phyloP scores from a whole-genome alignment of 2,329 filamentous ascomycete genomes.

The Penicillium sp. region DNA sequence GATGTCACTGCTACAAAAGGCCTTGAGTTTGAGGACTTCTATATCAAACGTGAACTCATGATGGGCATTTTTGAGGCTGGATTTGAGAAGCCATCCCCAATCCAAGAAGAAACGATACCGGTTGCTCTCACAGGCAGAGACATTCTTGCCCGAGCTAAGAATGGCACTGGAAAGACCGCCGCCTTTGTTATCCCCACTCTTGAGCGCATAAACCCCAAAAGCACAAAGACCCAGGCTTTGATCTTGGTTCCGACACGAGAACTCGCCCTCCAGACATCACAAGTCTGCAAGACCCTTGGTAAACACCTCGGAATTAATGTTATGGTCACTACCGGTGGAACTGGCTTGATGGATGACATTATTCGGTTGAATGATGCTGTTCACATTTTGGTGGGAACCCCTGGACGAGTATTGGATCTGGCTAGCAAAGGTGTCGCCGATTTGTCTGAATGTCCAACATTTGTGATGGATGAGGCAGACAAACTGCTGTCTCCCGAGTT shows the following conservation, averaged over 20 bases:
- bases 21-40: conserved; percentile 95
- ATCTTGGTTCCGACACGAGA: conserved; percentile 97
- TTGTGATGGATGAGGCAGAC: conserved; percentile 99
- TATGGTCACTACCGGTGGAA: conserved; percentile 98
- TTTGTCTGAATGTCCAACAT: conserved; percentile 92
- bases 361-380: conserved; percentile 90
- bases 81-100: conserved; percentile 97
- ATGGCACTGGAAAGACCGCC: conserved; percentile 96
- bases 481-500: conserved; percentile 97
- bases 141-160: conserved; percentile 94
- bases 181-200: conserved; percentile 96
- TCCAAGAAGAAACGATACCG: conserved; percentile 98
- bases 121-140: conserved; percentile 94
- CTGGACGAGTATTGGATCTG: conserved; percentile 91
- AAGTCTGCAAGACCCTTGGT: conserved; percentile 97
- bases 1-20: conserved; percentile 99
- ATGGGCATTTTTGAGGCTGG: conserved; percentile 99
- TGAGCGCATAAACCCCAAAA: conserved; percentile 94
- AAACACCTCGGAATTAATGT: conserved; percentile 97
- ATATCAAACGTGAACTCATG: conserved; percentile 88
- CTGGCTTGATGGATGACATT: conserved; percentile 92
- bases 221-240: conserved; percentile 91
- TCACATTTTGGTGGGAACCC: conserved; percentile 96
- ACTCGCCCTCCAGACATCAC: conserved; percentile 94
- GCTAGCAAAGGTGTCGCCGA: conserved; percentile 96